Evolutionary conservation across 2,329 filamentous ascomycete species (phyloP).

Genomic region (Myriangium duriaei): DNA sequence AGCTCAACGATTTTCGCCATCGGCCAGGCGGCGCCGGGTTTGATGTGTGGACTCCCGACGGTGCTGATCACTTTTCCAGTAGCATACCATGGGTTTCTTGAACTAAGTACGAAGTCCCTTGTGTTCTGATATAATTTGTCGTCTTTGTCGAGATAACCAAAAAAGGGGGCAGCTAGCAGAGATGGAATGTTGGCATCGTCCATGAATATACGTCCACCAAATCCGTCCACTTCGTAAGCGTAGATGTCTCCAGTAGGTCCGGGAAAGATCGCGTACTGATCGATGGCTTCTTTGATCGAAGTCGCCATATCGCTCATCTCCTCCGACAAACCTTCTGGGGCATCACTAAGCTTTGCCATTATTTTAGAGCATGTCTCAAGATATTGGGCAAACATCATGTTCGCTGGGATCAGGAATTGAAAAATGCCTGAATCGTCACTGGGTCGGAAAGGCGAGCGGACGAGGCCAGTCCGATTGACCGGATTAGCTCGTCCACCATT

Average conservation of each 20-base stretch:
- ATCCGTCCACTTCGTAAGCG: too few relatives aligned
- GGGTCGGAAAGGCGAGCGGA: slow-evolving; percentile 38
- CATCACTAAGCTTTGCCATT: slow-evolving; percentile 36
- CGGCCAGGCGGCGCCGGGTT: slow-evolving; percentile 37
- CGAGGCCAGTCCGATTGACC: slow-evolving; percentile 36
- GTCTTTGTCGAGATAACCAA: slow-evolving; percentile 39
- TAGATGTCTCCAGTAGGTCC: slow-evolving; percentile 18
- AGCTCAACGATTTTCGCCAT: slow-evolving; percentile 41
- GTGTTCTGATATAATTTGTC: slow-evolving; percentile 35
- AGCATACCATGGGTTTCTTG: slow-evolving; percentile 38
- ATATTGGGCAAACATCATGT: slow-evolving; percentile 62
- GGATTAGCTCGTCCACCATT: slow-evolving; percentile 44
- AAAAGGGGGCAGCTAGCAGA: slow-evolving; percentile 51
- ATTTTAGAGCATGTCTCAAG: slow-evolving; percentile 42
- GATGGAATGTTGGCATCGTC: slow-evolving; percentile 58
- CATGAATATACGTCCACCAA: too few relatives aligned
- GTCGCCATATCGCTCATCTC: slow-evolving; percentile 46
- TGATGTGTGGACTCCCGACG: slow-evolving; percentile 37
- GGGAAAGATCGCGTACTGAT: slow-evolving; percentile 29
- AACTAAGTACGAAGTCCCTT: slow-evolving; percentile 29
- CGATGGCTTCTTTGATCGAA: slow-evolving; percentile 31
- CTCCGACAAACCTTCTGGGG: slow-evolving; percentile 36
- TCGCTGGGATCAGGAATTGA: slow-evolving; percentile 37
- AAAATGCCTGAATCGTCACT: slow-evolving; percentile 39
- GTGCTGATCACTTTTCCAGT: slow-evolving; percentile 35